A percentile compares a stretch with the other conserved stretches of the same genome.
Conservation (phyloP, 1,284 basidiomycete species). For the Xerocomus nothofagi region DNA sequence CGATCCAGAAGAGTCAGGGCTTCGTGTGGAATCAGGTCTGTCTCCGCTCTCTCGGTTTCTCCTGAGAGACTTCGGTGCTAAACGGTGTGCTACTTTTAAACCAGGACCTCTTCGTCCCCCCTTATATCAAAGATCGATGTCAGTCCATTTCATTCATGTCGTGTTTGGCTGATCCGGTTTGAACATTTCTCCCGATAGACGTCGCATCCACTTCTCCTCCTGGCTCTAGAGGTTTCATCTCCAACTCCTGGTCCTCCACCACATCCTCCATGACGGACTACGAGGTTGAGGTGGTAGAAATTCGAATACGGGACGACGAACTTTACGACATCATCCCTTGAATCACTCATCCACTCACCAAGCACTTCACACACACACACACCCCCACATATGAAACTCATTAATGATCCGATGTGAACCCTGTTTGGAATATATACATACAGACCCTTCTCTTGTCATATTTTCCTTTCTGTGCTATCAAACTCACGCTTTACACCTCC, state of each 20-base stretch:
- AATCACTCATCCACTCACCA: constrained; percentile 13
- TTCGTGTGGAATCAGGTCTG: constrained; percentile 85
- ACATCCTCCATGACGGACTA: constrained; percentile 65
- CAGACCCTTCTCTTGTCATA: constrained; percentile 2
- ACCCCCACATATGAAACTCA: constrained; percentile 5
- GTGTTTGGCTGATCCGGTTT: constrained; percentile 1
- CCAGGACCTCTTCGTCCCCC: constrained; percentile 81
- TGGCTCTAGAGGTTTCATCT: constrained; percentile 61
- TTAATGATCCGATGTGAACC: constrained; percentile 14
- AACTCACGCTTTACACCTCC: constrained; percentile 12
- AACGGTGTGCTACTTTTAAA: not conserved
- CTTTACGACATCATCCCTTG: constrained; percentile 73
- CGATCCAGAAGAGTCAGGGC: constrained; percentile 81
- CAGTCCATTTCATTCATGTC: constrained; percentile 38
- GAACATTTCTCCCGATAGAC: constrained; percentile 44
- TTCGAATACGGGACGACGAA: constrained; percentile 74
- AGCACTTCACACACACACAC: not conserved
- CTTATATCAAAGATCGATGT: constrained; percentile 87
- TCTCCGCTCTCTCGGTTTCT: constrained; percentile 7
- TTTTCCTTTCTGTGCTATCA: constrained; percentile 6
- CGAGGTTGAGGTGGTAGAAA: constrained; percentile 83
- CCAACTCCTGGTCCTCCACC: constrained; percentile 66
- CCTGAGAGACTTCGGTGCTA: constrained; percentile 1
- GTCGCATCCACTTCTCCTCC: constrained; percentile 80
- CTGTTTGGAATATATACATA: constrained; percentile 17